These are phyloP conservation scores for Endoconidiophora laricicola DNA, from an alignment of 2,329 filamentous ascomycete genomes.

Conservation along the genomic window DNA sequence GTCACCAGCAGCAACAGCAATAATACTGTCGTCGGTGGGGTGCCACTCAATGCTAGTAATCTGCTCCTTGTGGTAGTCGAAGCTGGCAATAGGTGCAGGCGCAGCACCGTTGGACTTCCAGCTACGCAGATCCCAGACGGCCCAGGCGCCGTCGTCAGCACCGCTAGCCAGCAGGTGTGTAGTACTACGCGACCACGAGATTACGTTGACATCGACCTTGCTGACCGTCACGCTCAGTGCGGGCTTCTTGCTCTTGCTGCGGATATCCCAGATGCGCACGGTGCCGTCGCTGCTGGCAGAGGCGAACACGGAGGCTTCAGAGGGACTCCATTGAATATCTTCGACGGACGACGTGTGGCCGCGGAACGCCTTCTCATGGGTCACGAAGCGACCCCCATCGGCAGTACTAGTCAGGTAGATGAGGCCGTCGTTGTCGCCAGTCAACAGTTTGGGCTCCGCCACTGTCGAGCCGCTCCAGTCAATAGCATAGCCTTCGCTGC, in stretches of 20 bases:
- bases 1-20: constrained; percentile 81
- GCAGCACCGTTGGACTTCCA: constrained; percentile 55
- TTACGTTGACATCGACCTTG: constrained; percentile 79
- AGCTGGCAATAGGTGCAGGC: constrained; percentile 76
- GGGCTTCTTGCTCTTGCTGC: constrained; percentile 77
- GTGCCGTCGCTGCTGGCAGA: constrained; percentile 89
- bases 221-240: constrained; percentile 76
- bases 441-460: constrained; percentile 60
- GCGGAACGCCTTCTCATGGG: constrained; percentile 65
- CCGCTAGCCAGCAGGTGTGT: constrained; percentile 81
- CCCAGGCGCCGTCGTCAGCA: constrained; percentile 86
- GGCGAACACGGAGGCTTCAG: constrained; percentile 82
- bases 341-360: constrained; percentile 79
- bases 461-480: constrained; percentile 67
- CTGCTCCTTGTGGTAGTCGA: constrained; percentile 90
- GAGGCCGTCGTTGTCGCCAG: constrained; percentile 76
- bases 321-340: constrained; percentile 93
- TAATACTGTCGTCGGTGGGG: constrained; percentile 87
- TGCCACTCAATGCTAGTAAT: constrained; percentile 97
- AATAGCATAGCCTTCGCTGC: constrained; percentile 85
- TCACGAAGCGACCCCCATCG: constrained; percentile 77
- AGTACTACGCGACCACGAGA: constrained; percentile 85
- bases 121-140: constrained; percentile 86
- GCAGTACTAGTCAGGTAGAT: constrained; percentile 81
- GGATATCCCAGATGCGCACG: constrained; percentile 87